A percentile compares a stretch with the other conserved stretches of the same genome.
Evolutionary conservation across 306 rosid genomes (phyloP).

Genomic region (Alnus glutinosa): DNA sequence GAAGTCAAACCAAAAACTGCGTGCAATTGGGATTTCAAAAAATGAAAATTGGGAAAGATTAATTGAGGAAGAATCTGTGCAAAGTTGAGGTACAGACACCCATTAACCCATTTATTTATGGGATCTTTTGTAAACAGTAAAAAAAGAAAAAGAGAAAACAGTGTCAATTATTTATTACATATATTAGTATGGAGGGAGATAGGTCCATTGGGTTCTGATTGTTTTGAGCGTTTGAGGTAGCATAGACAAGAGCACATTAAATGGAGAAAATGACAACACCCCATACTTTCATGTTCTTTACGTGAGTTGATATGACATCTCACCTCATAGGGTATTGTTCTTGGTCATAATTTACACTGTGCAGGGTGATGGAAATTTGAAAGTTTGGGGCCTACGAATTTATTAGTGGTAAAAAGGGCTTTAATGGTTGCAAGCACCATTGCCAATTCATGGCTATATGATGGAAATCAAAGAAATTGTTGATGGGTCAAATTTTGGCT

Average conservation of each 20-base stretch:
- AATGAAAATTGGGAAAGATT: slow-evolving; percentile 26
- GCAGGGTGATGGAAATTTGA: slow-evolving; percentile 44
- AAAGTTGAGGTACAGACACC: slow-evolving; percentile 24
- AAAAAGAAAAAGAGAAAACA: background rate
- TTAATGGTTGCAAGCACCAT: slow-evolving; percentile 27
- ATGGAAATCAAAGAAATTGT: slow-evolving; percentile 42
- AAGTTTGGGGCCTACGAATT: slow-evolving; percentile 56
- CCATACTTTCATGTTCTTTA: slow-evolving; percentile 39
- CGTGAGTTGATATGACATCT: slow-evolving; percentile 56
- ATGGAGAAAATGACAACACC: slow-evolving; percentile 60
- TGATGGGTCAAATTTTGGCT: slow-evolving; percentile 42
- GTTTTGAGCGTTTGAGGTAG: slow-evolving; percentile 29
- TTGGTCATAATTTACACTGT: slow-evolving; percentile 39
- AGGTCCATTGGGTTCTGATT: slow-evolving; percentile 36
- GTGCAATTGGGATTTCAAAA: slow-evolving; percentile 28
- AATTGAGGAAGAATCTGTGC: slow-evolving; percentile 34
- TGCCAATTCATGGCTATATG: slow-evolving; percentile 20
- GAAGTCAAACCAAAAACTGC: slow-evolving; percentile 41
- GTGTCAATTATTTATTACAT: slow-evolving; percentile 2
- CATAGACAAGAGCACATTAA: slow-evolving; percentile 38
- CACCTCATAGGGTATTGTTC: slow-evolving; percentile 43
- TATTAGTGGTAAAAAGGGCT: slow-evolving; percentile 36
- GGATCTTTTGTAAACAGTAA: slow-evolving; percentile 10
- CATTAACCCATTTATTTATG: slow-evolving; percentile 23
- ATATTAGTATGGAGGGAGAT: background rate